phyloP scores from a whole-genome alignment of 2,329 filamentous ascomycete genomes.

The Diaporthe australafricana region DNA sequence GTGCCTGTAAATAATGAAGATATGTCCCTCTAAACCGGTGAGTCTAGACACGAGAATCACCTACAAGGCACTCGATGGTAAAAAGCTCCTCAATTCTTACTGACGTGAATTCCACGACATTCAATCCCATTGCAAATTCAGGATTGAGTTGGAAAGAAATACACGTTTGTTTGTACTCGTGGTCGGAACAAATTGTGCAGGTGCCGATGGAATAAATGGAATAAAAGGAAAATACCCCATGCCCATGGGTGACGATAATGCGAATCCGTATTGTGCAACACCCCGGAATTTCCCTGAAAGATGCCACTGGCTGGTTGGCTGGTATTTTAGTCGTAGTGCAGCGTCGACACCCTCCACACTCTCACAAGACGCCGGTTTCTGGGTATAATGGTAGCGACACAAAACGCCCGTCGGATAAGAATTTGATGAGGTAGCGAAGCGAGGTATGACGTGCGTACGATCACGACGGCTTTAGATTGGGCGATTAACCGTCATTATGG shows the following conservation, averaged over 20 bases:
- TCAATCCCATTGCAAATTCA: too few species aligned
- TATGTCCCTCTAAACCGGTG: too few species aligned
- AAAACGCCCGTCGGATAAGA: not conserved
- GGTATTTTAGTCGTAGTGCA: not conserved
- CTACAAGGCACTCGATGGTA: too few species aligned
- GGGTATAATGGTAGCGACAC: not conserved
- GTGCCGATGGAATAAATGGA: not conserved
- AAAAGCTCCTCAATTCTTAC: too few species aligned
- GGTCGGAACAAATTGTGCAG: not conserved
- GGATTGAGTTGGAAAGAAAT: too few species aligned
- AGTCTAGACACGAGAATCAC: too few species aligned
- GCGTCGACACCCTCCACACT: not conserved
- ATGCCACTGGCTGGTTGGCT: not conserved
- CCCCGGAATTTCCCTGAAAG: not conserved
- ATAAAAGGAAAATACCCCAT: too few species aligned
- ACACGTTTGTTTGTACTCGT: too few species aligned
- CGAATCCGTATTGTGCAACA: not conserved
- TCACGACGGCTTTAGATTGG: not conserved
- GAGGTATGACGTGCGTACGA: not conserved
- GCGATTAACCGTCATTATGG: not conserved
- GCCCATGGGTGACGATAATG: not conserved
- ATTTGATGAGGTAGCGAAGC: too few species aligned
- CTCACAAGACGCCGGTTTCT: not conserved
- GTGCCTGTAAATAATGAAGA: too few species aligned
- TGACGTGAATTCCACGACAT: not conserved